Evolutionary conservation across 2,329 filamentous ascomycete genomes (phyloP).

Genomic region (Colletotrichum sp.): DNA sequence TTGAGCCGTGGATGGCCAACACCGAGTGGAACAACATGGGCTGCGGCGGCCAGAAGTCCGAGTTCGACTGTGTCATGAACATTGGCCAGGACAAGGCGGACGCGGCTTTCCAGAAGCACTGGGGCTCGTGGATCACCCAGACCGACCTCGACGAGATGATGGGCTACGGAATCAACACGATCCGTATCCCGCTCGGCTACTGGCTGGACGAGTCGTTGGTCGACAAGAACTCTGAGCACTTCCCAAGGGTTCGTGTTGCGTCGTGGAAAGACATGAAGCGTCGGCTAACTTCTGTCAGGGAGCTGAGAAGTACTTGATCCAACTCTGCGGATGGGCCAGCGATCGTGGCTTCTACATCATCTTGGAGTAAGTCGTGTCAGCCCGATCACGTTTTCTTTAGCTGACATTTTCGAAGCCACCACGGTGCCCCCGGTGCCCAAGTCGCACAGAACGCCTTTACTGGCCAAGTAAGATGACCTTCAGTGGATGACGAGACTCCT

Average conservation of each 20-base stretch:
- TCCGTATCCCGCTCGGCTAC: constrained; percentile 60
- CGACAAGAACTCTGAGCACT: constrained; percentile 50
- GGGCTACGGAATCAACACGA: constrained; percentile 55
- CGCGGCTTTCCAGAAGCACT: constrained; percentile 53
- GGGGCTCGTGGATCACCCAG: constrained; percentile 53
- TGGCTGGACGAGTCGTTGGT: constrained; percentile 59
- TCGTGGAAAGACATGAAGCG: too few relatives aligned
- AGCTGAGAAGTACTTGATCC: constrained; percentile 49
- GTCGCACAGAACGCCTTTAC: constrained; percentile 50
- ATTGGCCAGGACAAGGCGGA: constrained; percentile 52
- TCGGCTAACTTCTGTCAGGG: constrained; percentile 31
- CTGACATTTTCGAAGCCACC: constrained; percentile 32
- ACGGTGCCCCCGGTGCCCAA: constrained; percentile 57
- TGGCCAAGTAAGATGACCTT: constrained; percentile 35
- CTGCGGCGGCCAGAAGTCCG: constrained; percentile 48
- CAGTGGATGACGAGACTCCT: rapidly evolving
- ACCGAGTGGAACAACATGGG: constrained; percentile 52
- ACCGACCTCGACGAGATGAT: constrained; percentile 54
- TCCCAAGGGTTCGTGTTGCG: constrained; percentile 36
- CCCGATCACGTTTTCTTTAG: neutral
- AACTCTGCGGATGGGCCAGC: constrained; percentile 51
- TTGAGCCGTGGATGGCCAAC: constrained; percentile 58
- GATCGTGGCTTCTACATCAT: constrained; percentile 58
- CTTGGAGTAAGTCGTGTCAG: constrained; percentile 37
- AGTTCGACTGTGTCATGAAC: constrained; percentile 58